Evolutionary conservation across 2,329 filamentous ascomycete species (phyloP).

Genomic region (Fusarium vanettenii): DNA sequence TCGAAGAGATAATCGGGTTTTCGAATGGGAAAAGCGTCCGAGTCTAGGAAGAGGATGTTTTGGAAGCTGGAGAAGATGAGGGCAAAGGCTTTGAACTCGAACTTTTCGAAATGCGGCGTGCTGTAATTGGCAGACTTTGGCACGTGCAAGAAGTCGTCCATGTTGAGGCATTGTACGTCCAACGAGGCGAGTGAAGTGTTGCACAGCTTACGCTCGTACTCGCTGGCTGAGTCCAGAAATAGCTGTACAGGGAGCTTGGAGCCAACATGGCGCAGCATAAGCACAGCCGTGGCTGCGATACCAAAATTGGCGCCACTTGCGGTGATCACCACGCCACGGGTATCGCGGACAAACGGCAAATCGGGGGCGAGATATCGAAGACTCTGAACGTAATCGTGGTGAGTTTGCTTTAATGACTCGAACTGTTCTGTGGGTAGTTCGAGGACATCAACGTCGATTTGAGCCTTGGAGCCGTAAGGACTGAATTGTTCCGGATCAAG

Average conservation of each 20-base stretch:
- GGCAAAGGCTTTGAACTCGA: conserved; percentile 37
- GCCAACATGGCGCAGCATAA: conserved; percentile 37
- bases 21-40: conserved; percentile 38
- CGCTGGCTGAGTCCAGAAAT: conserved; percentile 33
- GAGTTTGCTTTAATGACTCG: conserved; percentile 28
- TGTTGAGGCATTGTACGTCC: conserved; percentile 33
- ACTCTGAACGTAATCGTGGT: conserved; percentile 21
- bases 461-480: conserved; percentile 9
- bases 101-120: conserved; percentile 26
- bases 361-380: conserved; percentile 20
- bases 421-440: conserved; percentile 13
- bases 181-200: conserved; percentile 2
- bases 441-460: conserved; percentile 26
- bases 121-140: neutral
- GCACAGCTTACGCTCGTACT: conserved; percentile 22
- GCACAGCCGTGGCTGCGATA: conserved; percentile 33
- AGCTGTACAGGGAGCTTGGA: conserved; percentile 33
- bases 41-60: conserved; percentile 36
- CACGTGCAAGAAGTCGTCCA: conserved; percentile 32
- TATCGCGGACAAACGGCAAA: conserved; percentile 20
- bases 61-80: conserved; percentile 41
- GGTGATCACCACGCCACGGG: conserved; percentile 38
- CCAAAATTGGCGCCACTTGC: conserved; percentile 27
- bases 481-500: conserved; percentile 33
- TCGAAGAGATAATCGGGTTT: conserved; percentile 32